Base-by-base conservation (phyloP, 2,329 filamentous ascomycete species). In the Neopestalotiopsis sp. region DNA sequence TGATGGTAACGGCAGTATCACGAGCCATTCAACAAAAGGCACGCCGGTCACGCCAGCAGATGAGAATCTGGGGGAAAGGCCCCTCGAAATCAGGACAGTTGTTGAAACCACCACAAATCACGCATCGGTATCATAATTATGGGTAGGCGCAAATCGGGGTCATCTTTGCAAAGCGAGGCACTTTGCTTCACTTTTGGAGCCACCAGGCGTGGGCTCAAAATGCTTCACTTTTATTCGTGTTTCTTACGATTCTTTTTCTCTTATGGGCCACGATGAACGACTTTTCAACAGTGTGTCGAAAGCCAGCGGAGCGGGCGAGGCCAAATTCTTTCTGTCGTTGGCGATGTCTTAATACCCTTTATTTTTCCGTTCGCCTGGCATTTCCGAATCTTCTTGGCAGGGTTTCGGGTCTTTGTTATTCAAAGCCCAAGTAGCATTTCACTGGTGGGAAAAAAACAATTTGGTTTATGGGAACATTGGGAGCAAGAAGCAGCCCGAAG, bases 321-420 rank as follows among this genome's bases (percentile, higher is more conserved):
- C 45, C 45, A 53, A 10, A 17, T 17, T 53, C 9, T 53, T 53
- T 20, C 2, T 17, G 6, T n/a, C 20, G 14, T 20, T 53, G 7
- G 45, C 45, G 45, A 53, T 53, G 45, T 53, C 14, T 53, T 53
- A 53, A 53, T 53, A 53, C 45, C 45, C 45, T 53, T 53, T 53
- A 28, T 24, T 17, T n/a, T 10, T 53, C 45, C 3, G 17, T n/a
- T 53, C n/a, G 45, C 45, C 20, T 53, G n/a, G 45, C 45, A 53
- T 24, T 53, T 53, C 17, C 45, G 10, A n/a, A 20, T 24, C 17
- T 24, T 20, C n/a, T 53, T 53, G 17, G 45, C 45, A 53, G 45
- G 7, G 24, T 28, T 20, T 53, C 45, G 7, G 17, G 45, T n/a
- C 9, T n/a, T 7, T 53, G 45, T 53, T 53, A 53, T 24, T 53